phyloP scores from a whole-genome alignment of 2,329 filamentous ascomycete genomes.

The Nemania serpens region DNA sequence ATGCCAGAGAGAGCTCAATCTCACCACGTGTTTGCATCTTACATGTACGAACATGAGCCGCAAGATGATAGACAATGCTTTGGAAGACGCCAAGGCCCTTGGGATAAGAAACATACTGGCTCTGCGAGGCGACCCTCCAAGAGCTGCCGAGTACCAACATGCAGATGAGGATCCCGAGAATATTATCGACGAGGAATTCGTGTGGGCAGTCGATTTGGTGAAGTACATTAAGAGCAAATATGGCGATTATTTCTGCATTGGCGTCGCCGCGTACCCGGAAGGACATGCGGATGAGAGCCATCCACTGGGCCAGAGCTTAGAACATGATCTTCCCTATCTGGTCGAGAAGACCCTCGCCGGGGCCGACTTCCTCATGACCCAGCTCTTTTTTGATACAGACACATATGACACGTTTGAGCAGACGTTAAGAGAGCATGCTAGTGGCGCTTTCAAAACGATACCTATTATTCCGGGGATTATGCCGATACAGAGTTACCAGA shows the following conservation, averaged over 20 bases:
- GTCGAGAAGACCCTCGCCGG: slow-evolving; percentile 90
- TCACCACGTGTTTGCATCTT: slow-evolving; percentile 94
- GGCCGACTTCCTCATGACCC: slow-evolving; percentile 98
- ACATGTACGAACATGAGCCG: slow-evolving; percentile 98
- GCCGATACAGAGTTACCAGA: slow-evolving; percentile 97
- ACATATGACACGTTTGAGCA: slow-evolving; percentile 83
- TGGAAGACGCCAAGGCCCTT: slow-evolving; percentile 87
- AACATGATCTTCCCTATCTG: slow-evolving; percentile 85
- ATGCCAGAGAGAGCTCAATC: slow-evolving; percentile 86
- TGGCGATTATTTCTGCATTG: slow-evolving; percentile 94
- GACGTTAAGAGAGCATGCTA: slow-evolving; percentile 76
- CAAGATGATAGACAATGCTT: slow-evolving; percentile 80
- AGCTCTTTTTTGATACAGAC: slow-evolving; percentile 90
- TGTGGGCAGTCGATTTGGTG: slow-evolving; percentile 87
- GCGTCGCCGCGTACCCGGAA: slow-evolving; percentile 93
- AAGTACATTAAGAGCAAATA: slow-evolving; percentile 83
- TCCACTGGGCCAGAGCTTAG: slow-evolving; percentile 69
- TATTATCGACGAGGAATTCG: slow-evolving; percentile 76
- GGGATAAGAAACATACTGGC: slow-evolving; percentile 95
- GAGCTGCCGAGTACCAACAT: slow-evolving; percentile 83
- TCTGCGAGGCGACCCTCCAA: slow-evolving; percentile 85
- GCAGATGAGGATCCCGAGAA: slow-evolving; percentile 61
- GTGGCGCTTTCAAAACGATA: slow-evolving; percentile 81
- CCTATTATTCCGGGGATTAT: slow-evolving; percentile 94
- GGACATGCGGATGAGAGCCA: slow-evolving; percentile 91